Conservation (phyloP, 2,329 filamentous ascomycete genomes). For the Stachybotrys chlorohalonatus region DNA sequence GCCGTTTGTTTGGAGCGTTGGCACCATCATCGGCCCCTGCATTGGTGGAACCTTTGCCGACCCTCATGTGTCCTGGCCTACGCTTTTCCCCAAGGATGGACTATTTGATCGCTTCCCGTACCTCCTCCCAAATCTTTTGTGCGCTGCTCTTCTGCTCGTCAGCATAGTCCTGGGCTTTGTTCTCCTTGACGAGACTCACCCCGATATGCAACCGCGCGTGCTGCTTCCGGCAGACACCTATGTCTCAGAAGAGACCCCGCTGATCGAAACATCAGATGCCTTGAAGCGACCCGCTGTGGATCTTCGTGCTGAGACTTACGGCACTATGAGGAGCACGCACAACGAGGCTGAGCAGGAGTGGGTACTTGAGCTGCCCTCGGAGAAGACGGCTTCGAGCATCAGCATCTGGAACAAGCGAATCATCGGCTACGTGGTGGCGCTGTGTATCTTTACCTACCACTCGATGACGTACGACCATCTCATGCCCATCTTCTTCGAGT, state of each 20-base stretch:
- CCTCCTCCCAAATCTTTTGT: slow-evolving; percentile 81
- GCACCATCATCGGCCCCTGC: slow-evolving; percentile 79
- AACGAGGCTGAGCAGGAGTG: slow-evolving; percentile 39
- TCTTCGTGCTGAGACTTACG: slow-evolving; percentile 69
- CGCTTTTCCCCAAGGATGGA: slow-evolving; percentile 54
- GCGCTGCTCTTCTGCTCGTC: slow-evolving; percentile 63
- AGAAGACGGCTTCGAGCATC: slow-evolving; percentile 22
- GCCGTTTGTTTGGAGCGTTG: slow-evolving; percentile 90
- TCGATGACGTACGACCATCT: slow-evolving; percentile 93
- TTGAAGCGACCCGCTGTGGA: slow-evolving; percentile 66
- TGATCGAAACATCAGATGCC: slow-evolving; percentile 66
- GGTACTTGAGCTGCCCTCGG: slow-evolving; percentile 15
- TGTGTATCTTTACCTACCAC: slow-evolving; percentile 90
- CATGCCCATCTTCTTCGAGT: slow-evolving; percentile 86
- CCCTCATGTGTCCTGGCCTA: slow-evolving; percentile 65
- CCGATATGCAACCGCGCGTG: slow-evolving; percentile 59
- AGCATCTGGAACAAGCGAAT: slow-evolving; percentile 52
- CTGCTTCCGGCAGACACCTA: slow-evolving; percentile 38
- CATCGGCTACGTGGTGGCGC: slow-evolving; percentile 66
- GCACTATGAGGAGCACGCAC: slow-evolving; percentile 47
- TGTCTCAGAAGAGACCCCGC: slow-evolving; percentile 58
- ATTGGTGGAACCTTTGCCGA: slow-evolving; percentile 83
- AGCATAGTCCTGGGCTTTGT: slow-evolving; percentile 77
- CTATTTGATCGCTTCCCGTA: slow-evolving; percentile 77
- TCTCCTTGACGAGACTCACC: slow-evolving; percentile 81